Evolutionary conservation across 352 stramenopile species (phyloP).

Genomic region (Globisporangium heterothallicum): DNA sequence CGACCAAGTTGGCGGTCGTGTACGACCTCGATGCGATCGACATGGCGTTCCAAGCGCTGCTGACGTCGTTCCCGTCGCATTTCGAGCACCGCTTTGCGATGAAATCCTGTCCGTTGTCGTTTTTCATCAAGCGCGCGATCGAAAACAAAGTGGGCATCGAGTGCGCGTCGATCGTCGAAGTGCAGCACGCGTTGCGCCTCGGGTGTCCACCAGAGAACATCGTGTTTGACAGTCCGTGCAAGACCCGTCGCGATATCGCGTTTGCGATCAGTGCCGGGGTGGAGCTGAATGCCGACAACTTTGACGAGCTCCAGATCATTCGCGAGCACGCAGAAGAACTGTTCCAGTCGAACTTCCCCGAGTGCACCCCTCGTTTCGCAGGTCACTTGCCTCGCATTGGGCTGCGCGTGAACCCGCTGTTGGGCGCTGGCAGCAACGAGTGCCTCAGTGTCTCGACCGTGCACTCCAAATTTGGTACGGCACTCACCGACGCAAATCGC

Average conservation of each 20-base stretch:
- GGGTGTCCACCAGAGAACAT: slow-evolving; percentile 70
- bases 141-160: slow-evolving; percentile 74
- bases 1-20: slow-evolving; percentile 62
- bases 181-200: slow-evolving; percentile 70
- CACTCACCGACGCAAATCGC: slow-evolving; percentile 54
- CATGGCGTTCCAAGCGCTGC: slow-evolving; percentile 72
- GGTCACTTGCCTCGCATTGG: slow-evolving; percentile 76
- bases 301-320: slow-evolving; percentile 85
- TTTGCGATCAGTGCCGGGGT: slow-evolving; percentile 82
- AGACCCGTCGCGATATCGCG: slow-evolving; percentile 85
- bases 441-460: slow-evolving; percentile 84
- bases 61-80: slow-evolving; percentile 77
- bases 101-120: slow-evolving; percentile 86
- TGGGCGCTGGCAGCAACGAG: slow-evolving; percentile 83
- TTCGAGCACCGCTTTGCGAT: slow-evolving; percentile 88
- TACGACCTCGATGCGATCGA: slow-evolving; percentile 86
- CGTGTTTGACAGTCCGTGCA: slow-evolving; percentile 92
- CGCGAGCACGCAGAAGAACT: slow-evolving; percentile 80
- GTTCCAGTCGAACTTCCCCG: slow-evolving; percentile 77
- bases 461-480: slow-evolving; percentile 91
- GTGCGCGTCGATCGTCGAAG: slow-evolving; percentile 81
- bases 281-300: slow-evolving; percentile 90
- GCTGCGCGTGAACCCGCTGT: slow-evolving; percentile 89
- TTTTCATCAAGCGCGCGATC: slow-evolving; percentile 77
- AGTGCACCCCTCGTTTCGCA: slow-evolving; percentile 50